Evolutionary conservation across 2,329 filamentous ascomycete species (phyloP), one percentile per base, ranked within the genome.

Genomic region (Colletotrichum phormii): DNA sequence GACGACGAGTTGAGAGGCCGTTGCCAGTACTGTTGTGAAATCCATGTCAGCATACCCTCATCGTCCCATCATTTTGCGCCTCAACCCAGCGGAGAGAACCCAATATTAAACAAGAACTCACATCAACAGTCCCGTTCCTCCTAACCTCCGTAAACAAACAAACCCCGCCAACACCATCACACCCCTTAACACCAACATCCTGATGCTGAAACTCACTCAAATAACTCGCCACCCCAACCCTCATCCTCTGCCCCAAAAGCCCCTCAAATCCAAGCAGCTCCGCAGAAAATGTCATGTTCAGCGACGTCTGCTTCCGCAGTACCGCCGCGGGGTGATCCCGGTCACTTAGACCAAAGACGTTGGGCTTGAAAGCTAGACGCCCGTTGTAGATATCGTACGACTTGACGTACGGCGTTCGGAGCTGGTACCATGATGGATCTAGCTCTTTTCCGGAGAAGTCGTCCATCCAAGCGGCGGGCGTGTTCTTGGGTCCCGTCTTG

Each of bases 331-430:
- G 78, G 0, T 75, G 78, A 22, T 80, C 79, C 26, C 78, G 68
- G 22, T 79, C 78, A 33, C 76, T 76, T n/a, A 80, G 64, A 0
- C 74, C 74, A 24, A 76, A 79, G 12, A 78, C 77, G 15, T 78
- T 78, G 3, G 77, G 77, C 7, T 53, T 82, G 7, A 80, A 79
- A 63, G 81, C 79, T 1, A 86, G 26, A 15, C 63, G 62, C 18
- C 68, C 68, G 51, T 53, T 62, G 22, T 22, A 53, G 22, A 67
- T 24, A 12, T 67, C 59, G 31, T 57, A 67, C 18, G 51, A 66
- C 26, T 62, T 42, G 11, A 58, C 66, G n/a, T 71, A 71, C 24
- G 62, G 68, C 33, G 68, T 71, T 2, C 68, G 76, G 8, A 77
- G 57, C 51, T 71, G 68, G 35, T 71, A 71, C 68, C 68, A 71